phyloP scores from a whole-genome alignment of 2,329 filamentous ascomycete genomes.

The Aspergillus bombycis region DNA sequence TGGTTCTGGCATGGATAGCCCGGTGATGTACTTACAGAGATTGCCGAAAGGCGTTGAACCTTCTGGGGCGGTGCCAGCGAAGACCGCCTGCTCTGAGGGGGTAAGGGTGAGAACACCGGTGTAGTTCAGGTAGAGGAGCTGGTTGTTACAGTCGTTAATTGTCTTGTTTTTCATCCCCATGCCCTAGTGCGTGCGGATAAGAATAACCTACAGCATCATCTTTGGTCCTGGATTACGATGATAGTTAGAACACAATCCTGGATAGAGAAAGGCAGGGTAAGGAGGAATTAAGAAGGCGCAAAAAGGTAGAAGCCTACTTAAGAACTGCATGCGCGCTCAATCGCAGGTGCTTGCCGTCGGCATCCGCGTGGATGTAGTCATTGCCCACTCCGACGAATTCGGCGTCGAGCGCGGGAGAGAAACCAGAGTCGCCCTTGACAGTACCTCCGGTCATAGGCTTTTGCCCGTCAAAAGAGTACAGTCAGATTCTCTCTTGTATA shows the following conservation, averaged over 20 bases:
- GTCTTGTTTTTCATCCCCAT: background rate
- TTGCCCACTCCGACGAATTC: slow-evolving; percentile 42
- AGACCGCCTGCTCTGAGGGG: slow-evolving; percentile 36
- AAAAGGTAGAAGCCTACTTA: slow-evolving; percentile 34
- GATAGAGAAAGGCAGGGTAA: background rate
- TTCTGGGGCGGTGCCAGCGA: slow-evolving; percentile 35
- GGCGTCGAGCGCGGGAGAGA: slow-evolving; percentile 42
- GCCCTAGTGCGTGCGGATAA: background rate
- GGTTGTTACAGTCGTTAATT: slow-evolving; percentile 2
- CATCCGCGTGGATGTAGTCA: slow-evolving; percentile 48
- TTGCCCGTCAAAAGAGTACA: background rate
- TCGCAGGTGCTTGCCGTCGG: slow-evolving; percentile 43
- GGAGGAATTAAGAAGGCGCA: background rate
- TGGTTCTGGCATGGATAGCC: background rate
- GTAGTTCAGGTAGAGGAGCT: slow-evolving; percentile 46
- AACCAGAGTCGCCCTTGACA: slow-evolving; percentile 39
- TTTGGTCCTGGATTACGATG: slow-evolving; percentile 29
- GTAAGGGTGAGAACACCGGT: slow-evolving; percentile 43
- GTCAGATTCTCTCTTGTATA: background rate
- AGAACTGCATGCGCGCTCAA: slow-evolving; percentile 45
- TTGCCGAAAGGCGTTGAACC: slow-evolving; percentile 43
- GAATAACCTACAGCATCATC: slow-evolving; percentile 34
- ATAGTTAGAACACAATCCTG: slow-evolving; percentile 3
- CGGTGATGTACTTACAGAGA: slow-evolving; percentile 37
- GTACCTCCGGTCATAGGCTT: slow-evolving; percentile 44